Percentiles rank a stretch among this genome's conserved stretches.
Conservation (phyloP, 768 basidiomycete genomes). For the Cyathus striatus region DNA sequence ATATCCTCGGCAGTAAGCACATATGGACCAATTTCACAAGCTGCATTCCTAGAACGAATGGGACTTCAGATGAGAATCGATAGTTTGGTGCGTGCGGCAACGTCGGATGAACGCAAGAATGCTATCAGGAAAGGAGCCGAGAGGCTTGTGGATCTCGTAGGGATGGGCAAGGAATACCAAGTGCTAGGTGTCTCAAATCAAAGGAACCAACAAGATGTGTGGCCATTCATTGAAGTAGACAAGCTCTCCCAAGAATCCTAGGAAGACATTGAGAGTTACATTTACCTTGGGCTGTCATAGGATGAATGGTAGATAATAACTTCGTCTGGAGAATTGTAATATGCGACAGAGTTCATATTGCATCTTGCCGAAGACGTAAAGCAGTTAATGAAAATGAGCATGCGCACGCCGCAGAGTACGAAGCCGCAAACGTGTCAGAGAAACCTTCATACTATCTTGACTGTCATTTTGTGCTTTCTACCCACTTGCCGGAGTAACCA, state of each 20-base stretch:
- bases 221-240: conserved; percentile 26
- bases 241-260: background rate
- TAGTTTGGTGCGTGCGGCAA: conserved; percentile 48
- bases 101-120: conserved; percentile 39
- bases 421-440: too few relatives aligned
- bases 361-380: too few relatives aligned
- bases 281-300: too few relatives aligned
- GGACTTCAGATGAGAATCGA: conserved; percentile 67
- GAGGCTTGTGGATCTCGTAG: conserved; percentile 68
- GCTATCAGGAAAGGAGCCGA: conserved; percentile 57
- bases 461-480: too few relatives aligned
- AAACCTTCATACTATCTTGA: too few relatives aligned
- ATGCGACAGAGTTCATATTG: too few relatives aligned
- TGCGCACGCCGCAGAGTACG: too few relatives aligned
- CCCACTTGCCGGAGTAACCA: too few relatives aligned
- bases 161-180: conserved; percentile 89
- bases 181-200: conserved; percentile 55
- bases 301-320: too few relatives aligned
- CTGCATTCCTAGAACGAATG: conserved; percentile 72
- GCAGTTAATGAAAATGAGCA: too few relatives aligned
- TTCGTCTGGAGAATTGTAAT: too few relatives aligned
- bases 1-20: conserved; percentile 31
- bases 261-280: too few relatives aligned
- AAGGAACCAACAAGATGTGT: conserved; percentile 11
- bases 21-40: conserved; percentile 74